phyloP scores from a whole-genome alignment of 1,284 basidiomycete species.

The Albatrellus sp. region DNA sequence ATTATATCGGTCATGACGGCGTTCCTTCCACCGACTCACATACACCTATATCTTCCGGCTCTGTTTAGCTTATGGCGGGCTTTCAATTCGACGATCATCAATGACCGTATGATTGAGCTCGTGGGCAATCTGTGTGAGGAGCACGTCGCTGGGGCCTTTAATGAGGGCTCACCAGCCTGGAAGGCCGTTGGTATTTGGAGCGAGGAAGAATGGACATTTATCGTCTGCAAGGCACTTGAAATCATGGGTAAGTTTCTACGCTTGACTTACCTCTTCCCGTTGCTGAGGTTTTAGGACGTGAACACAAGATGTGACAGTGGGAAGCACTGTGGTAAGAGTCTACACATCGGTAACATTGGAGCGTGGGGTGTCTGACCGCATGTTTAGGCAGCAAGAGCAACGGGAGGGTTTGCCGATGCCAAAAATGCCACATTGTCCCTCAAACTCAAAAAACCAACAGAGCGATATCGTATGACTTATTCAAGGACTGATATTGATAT shows the following conservation, averaged over 20 bases:
- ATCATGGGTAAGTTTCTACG: slow-evolving; percentile 63
- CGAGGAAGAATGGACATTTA: slow-evolving; percentile 72
- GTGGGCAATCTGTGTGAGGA: slow-evolving; percentile 68
- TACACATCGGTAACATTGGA: background rate
- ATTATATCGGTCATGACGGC: slow-evolving; percentile 64
- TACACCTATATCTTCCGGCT: slow-evolving; percentile 57
- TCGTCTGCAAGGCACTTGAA: slow-evolving; percentile 80
- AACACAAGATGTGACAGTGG: slow-evolving; percentile 60
- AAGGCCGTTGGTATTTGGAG: slow-evolving; percentile 85
- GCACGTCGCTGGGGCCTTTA: slow-evolving; percentile 56
- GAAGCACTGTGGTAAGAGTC: slow-evolving; percentile 40
- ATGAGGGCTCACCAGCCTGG: slow-evolving; percentile 45
- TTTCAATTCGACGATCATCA: slow-evolving; percentile 70
- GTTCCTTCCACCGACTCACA: slow-evolving; percentile 63
- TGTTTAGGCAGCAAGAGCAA: slow-evolving; percentile 45
- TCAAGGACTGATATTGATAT: background rate
- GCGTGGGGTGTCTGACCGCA: slow-evolving; percentile 2
- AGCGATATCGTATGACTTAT: slow-evolving; percentile 47
- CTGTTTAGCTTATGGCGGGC: slow-evolving; percentile 80
- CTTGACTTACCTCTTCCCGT: background rate
- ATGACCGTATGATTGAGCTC: slow-evolving; percentile 79
- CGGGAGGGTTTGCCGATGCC: slow-evolving; percentile 57
- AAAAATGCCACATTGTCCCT: slow-evolving; percentile 50
- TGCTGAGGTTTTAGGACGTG: background rate
- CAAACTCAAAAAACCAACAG: slow-evolving; percentile 69